Conservation (phyloP, 2,329 filamentous ascomycete species). For the Grosmannia serpens region DNA sequence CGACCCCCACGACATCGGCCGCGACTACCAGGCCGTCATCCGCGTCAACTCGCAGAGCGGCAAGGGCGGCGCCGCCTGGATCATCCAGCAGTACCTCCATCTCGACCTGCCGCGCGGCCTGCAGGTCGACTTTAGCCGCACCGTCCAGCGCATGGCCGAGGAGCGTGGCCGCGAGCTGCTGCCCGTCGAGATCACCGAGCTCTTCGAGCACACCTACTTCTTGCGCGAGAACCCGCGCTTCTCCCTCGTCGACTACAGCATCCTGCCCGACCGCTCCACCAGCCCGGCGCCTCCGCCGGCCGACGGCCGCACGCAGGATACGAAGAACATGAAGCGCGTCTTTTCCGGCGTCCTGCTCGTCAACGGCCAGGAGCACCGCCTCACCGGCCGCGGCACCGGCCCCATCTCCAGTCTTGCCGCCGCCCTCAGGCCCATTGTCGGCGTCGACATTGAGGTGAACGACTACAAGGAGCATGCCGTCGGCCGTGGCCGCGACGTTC, state of each 20-base stretch:
- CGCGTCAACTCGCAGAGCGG: slow-evolving; percentile 94
- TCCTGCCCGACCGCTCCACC: slow-evolving; percentile 67
- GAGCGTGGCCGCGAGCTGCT: slow-evolving; percentile 72
- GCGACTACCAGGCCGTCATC: slow-evolving; percentile 96
- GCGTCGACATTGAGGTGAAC: slow-evolving; percentile 78
- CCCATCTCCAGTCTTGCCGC: slow-evolving; percentile 82
- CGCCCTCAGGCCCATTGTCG: slow-evolving; percentile 58
- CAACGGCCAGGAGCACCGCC: slow-evolving; percentile 66
- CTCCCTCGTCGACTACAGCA: slow-evolving; percentile 81
- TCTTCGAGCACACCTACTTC: slow-evolving; percentile 87
- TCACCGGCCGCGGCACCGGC: slow-evolving; percentile 76
- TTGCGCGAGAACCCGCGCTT: slow-evolving; percentile 76
- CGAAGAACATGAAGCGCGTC: slow-evolving; percentile 63
- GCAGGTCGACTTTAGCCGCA: slow-evolving; percentile 79
- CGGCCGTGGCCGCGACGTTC: slow-evolving; percentile 66
- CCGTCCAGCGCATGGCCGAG: slow-evolving; percentile 77
- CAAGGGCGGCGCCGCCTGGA: slow-evolving; percentile 90
- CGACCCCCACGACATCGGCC: slow-evolving; percentile 84
- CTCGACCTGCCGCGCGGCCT: slow-evolving; percentile 88
- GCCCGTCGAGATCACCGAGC: slow-evolving; percentile 67
- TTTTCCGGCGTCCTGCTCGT: slow-evolving; percentile 80
- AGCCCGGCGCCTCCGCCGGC: slow-evolving; percentile 58
- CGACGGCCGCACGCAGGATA: slow-evolving; percentile 62
- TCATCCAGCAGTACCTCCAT: slow-evolving; percentile 78
- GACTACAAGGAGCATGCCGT: slow-evolving; percentile 97